Evolutionary conservation across 208 protist species (phyloP), one percentile per base, ranked within the genome.

Genomic region (Trypanosomatidae sp.): DNA sequence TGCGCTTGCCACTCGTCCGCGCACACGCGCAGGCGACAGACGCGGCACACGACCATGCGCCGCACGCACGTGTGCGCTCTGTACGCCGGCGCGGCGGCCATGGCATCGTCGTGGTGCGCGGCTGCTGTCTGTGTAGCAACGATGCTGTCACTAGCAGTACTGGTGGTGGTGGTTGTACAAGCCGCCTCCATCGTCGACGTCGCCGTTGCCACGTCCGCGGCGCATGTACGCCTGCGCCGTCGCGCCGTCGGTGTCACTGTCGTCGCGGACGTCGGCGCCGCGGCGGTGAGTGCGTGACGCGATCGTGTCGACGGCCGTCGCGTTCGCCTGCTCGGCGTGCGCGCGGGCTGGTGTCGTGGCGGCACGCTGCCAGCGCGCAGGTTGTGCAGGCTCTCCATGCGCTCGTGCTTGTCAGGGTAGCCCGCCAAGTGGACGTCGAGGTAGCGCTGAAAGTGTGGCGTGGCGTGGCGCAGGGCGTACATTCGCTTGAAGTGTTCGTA

Each of bases 11-110:
- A 88, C 40, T 67, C 33, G 11, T 39, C 11, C 24, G 70, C 72
- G 7, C 48, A 18, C 13, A 88, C 57, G 57, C 77, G 60, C 21
- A 52, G 32, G 13, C 77, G 71, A 37, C 77, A 87, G 2, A 87
- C 53, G 44, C 72, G 63, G 35, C 77, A 87, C 72, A 82, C 76
- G n/a, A 87, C 77, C n/a, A n/a, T n/a, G n/a, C n/a, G n/a, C n/a
- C n/a, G n/a, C n/a, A n/a, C n/a, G n/a, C n/a, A n/a, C n/a, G n/a
- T n/a, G n/a, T n/a, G n/a, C n/a, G n/a, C n/a, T n/a, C n/a, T n/a
- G n/a, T n/a, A n/a, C n/a, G n/a, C n/a, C n/a, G n/a, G n/a, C n/a
- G n/a, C n/a, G n/a, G n/a, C n/a, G n/a, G n/a, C n/a, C n/a, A n/a
- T n/a, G n/a, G n/a, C n/a, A n/a, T n/a, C n/a, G n/a, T n/a, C n/a